A percentile compares a stretch with the other conserved stretches of the same genome.
Evolutionary conservation across 306 rosid species (phyloP).

Genomic region (Trifolium dubium): DNA sequence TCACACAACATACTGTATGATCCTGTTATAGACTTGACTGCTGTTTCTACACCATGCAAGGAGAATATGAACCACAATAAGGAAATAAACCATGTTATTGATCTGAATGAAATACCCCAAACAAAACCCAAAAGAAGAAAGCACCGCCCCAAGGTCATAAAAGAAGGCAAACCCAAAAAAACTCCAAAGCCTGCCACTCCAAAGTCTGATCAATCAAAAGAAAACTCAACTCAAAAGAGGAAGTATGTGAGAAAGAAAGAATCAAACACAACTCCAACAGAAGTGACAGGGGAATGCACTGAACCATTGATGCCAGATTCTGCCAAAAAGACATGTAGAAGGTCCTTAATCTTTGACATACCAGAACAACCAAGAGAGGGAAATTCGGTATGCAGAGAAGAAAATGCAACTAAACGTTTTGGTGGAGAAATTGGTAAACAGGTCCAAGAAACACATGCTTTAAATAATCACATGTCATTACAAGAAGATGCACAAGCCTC

Average conservation of each 20-base stretch:
- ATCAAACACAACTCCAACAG: slow-evolving; percentile 40
- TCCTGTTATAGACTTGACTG: slow-evolving; percentile 44
- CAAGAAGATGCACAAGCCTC: slow-evolving; percentile 38
- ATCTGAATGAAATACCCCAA: slow-evolving; percentile 57
- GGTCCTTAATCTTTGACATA: slow-evolving; percentile 59
- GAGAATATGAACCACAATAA: slow-evolving; percentile 50
- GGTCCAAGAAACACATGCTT: slow-evolving; percentile 35
- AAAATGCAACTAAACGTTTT: slow-evolving; percentile 40
- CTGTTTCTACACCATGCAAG: slow-evolving; percentile 47
- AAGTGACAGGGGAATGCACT: slow-evolving; percentile 35
- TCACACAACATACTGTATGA: background rate
- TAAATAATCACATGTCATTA: slow-evolving; percentile 39
- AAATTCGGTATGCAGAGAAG: slow-evolving; percentile 41
- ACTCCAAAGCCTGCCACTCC: slow-evolving; percentile 50
- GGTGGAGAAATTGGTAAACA: slow-evolving; percentile 33
- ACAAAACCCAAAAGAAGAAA: slow-evolving; percentile 65
- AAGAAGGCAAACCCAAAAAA: slow-evolving; percentile 64
- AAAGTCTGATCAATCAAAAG: slow-evolving; percentile 49
- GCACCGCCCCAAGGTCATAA: slow-evolving; percentile 91
- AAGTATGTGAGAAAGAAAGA: slow-evolving; percentile 63
- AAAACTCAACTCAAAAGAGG: slow-evolving; percentile 51
- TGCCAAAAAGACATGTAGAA: slow-evolving; percentile 63
- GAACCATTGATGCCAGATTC: slow-evolving; percentile 36
- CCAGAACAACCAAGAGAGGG: slow-evolving; percentile 48
- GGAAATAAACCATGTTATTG: slow-evolving; percentile 47